Conservation (phyloP, 257 asterid genomes). For the Gentiana macrophylla region DNA sequence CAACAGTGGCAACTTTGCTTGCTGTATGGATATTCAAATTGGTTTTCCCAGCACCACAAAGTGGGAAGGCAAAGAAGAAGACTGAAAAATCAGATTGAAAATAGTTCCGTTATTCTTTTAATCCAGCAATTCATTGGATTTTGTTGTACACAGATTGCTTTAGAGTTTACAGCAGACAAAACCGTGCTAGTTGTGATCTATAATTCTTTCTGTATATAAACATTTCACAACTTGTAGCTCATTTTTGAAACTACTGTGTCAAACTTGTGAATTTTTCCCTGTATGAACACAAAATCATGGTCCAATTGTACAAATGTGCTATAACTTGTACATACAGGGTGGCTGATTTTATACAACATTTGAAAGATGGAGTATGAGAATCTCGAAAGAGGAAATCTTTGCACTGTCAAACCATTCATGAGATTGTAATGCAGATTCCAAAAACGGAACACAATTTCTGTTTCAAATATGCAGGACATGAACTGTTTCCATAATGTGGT, state of each 20-base stretch:
- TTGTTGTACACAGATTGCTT: background rate
- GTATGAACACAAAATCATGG: too few species aligned
- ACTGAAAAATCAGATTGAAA: slow-evolving; percentile 33
- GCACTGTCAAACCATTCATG: too few species aligned
- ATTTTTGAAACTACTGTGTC: too few species aligned
- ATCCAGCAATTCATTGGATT: slow-evolving; percentile 3
- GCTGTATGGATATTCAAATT: slow-evolving; percentile 60
- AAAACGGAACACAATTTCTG: background rate
- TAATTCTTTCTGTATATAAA: background rate
- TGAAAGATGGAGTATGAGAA: too few species aligned
- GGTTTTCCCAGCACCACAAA: slow-evolving; percentile 23
- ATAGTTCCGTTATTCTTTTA: background rate
- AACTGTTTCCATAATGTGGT: background rate
- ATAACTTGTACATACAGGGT: too few species aligned
- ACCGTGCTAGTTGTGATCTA: background rate
- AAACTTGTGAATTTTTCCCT: too few species aligned
- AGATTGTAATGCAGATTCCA: too few species aligned
- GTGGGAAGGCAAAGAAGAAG: slow-evolving; percentile 15
- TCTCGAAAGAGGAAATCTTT: too few species aligned
- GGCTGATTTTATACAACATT: too few species aligned
- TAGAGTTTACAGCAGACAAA: background rate
- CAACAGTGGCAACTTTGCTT: slow-evolving; percentile 63
- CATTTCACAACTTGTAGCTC: background rate
- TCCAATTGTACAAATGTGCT: too few species aligned
- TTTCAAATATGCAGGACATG: too few species aligned